Conservation (phyloP, 2,329 filamentous ascomycete genomes). For the Exophiala calicioides region DNA sequence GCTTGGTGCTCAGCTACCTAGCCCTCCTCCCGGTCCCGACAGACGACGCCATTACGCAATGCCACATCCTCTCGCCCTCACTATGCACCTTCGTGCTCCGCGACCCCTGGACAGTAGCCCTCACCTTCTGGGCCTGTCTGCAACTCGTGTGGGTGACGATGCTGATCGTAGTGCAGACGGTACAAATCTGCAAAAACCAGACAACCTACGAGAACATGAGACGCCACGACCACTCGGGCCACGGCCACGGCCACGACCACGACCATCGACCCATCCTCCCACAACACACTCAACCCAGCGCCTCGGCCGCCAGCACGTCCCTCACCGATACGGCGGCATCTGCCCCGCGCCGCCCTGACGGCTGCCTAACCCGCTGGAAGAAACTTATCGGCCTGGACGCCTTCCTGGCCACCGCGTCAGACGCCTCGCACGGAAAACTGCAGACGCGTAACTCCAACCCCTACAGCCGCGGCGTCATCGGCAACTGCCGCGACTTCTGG, state of each 20-base stretch:
- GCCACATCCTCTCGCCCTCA: conserved; percentile 72
- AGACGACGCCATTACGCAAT: conserved; percentile 47
- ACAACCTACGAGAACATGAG: conserved; percentile 98
- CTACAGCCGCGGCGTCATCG: conserved; percentile 77
- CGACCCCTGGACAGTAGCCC: conserved; percentile 79
- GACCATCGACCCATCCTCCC: conserved; percentile 41
- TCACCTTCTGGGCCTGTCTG: conserved; percentile 75
- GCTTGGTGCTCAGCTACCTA: conserved; percentile 65
- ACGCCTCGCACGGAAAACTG: conserved; percentile 57
- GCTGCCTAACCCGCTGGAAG: conserved; percentile 77
- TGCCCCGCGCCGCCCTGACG: conserved; percentile 60
- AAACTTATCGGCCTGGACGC: conserved; percentile 86
- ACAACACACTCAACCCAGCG: conserved; percentile 45
- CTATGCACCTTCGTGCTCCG: conserved; percentile 76
- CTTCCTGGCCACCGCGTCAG: conserved; percentile 85
- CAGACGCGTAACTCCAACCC: conserved; percentile 65
- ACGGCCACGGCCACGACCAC: conserved; percentile 33
- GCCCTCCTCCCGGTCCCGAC: conserved; percentile 3
- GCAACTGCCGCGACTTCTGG: conserved; percentile 97
- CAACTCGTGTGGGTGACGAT: conserved; percentile 97
- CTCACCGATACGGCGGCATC: conserved; percentile 34
- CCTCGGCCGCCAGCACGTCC: conserved; percentile 33
- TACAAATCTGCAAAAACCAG: conserved; percentile 88
- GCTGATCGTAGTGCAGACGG: conserved; percentile 88
- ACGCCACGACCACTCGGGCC: conserved; percentile 49